Percentiles rank a stretch among this genome's conserved stretches.
Evolutionary conservation across 1,284 basidiomycete species (phyloP).

Genomic region (Papiliotrema laurentii): DNA sequence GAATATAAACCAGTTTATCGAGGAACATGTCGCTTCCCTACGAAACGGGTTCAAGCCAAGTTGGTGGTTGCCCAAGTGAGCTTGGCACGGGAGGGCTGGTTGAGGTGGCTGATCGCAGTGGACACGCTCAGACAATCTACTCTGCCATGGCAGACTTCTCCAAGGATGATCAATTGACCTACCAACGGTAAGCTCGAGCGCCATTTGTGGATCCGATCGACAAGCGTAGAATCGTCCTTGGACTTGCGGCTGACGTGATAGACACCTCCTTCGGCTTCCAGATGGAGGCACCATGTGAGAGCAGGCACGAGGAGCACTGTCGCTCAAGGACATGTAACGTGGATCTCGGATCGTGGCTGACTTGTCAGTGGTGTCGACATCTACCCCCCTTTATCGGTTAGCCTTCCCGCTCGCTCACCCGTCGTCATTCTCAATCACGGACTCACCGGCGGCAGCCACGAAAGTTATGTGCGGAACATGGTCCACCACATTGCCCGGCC

Average conservation of each 20-base stretch:
- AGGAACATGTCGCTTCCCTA: constrained; percentile 39
- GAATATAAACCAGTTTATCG: constrained; percentile 21
- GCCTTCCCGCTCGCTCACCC: constrained; percentile 62
- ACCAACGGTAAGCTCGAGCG: constrained; percentile 56
- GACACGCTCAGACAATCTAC: constrained; percentile 51
- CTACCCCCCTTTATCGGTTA: constrained; percentile 49
- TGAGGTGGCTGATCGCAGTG: constrained; percentile 21
- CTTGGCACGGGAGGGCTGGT: background rate
- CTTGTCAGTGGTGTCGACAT: constrained; percentile 52
- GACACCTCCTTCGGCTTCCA: constrained; percentile 57
- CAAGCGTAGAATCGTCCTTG: constrained; percentile 10
- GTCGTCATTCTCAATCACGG: constrained; percentile 76
- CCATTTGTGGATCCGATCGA: constrained; percentile 56
- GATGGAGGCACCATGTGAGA: constrained; percentile 67
- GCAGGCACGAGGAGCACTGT: background rate
- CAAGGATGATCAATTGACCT: constrained; percentile 64
- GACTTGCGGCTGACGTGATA: constrained; percentile 27
- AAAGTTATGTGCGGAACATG: constrained; percentile 80
- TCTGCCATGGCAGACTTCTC: constrained; percentile 57
- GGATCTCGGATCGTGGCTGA: background rate
- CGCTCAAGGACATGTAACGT: background rate
- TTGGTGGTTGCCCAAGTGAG: constrained; percentile 49
- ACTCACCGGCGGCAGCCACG: constrained; percentile 82
- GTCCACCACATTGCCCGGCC: constrained; percentile 62
- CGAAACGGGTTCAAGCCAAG: constrained; percentile 42